Evolutionary conservation across 2,329 filamentous ascomycete species (phyloP).

Genomic region (Alternaria consortialis): DNA sequence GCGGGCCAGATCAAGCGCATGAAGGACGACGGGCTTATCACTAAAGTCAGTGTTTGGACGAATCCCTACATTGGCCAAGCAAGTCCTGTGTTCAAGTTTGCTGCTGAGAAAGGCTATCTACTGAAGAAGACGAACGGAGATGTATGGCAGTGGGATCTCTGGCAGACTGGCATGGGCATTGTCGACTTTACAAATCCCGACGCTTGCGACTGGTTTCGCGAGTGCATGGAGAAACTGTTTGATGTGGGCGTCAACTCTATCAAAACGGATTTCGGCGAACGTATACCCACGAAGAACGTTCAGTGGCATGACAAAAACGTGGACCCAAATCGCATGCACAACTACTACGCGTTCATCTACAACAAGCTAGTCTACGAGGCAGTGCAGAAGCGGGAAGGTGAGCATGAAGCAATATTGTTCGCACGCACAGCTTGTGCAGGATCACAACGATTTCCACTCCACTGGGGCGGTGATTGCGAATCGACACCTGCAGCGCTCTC

Average conservation of each 20-base stretch:
- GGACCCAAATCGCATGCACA: constrained; percentile 76
- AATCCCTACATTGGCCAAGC: constrained; percentile 78
- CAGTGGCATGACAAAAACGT: constrained; percentile 68
- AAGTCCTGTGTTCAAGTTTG: constrained; percentile 71
- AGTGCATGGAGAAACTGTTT: constrained; percentile 70
- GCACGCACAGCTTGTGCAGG: constrained; percentile 73
- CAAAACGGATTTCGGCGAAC: constrained; percentile 80
- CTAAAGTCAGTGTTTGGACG: constrained; percentile 77
- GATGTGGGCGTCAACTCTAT: constrained; percentile 75
- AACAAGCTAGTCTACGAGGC: constrained; percentile 75
- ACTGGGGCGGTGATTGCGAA: constrained; percentile 79
- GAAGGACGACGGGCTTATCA: constrained; percentile 66
- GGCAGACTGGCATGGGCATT: constrained; percentile 80
- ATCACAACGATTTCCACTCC: constrained; percentile 70
- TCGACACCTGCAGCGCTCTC: constrained; percentile 77
- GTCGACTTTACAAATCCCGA: constrained; percentile 78
- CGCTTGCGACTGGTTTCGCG: constrained; percentile 71
- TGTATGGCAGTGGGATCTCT: constrained; percentile 79
- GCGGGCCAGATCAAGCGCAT: constrained; percentile 69
- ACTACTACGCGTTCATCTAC: constrained; percentile 78
- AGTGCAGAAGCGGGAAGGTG: constrained; percentile 63
- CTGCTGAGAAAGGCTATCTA: constrained; percentile 72
- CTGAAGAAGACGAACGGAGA: constrained; percentile 74
- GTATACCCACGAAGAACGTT: constrained; percentile 72
- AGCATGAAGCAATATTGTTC: constrained; percentile 69